Evolutionary conservation across 129 eudicot species (phyloP).

Genomic region (Flaveria bidentis): DNA sequence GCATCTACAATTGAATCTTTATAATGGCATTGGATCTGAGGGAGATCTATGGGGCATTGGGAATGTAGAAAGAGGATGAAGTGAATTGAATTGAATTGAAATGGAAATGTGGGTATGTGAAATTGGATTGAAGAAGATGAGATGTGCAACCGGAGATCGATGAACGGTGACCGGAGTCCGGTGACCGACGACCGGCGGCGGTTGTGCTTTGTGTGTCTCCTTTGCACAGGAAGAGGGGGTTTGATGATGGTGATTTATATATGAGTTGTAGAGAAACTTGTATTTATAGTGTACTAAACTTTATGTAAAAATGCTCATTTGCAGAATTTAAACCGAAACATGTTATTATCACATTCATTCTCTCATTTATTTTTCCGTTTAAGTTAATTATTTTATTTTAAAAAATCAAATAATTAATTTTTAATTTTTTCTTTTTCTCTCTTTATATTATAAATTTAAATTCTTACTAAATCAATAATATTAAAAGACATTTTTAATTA

Average conservation of each 20-base stretch:
- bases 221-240: constrained; percentile 3
- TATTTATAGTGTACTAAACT: constrained; percentile 29
- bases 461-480: too few relatives aligned
- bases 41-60: constrained; percentile 40
- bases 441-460: too few relatives aligned
- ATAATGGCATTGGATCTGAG: constrained; percentile 27
- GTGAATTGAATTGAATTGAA: constrained; percentile 7
- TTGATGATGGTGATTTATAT: neutral
- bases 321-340: too few relatives aligned
- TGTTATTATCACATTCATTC: too few relatives aligned
- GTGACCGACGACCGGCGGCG: constrained; percentile 21
- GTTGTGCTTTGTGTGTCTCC: constrained; percentile 5
- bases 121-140: constrained; percentile 12
- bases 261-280: constrained; percentile 2
- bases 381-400: too few relatives aligned
- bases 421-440: too few relatives aligned
- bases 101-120: neutral
- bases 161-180: neutral
- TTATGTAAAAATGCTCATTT: constrained; percentile 16
- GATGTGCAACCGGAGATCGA: neutral
- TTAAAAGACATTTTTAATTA: too few relatives aligned
- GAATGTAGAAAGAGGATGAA: constrained; percentile 11
- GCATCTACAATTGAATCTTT: too few relatives aligned
- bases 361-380: too few relatives aligned
- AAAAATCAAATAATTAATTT: too few relatives aligned